Evolutionary conservation across 495 filamentous ascomycete genomes (phyloP).

Genomic region (Penicillium roqueforti): DNA sequence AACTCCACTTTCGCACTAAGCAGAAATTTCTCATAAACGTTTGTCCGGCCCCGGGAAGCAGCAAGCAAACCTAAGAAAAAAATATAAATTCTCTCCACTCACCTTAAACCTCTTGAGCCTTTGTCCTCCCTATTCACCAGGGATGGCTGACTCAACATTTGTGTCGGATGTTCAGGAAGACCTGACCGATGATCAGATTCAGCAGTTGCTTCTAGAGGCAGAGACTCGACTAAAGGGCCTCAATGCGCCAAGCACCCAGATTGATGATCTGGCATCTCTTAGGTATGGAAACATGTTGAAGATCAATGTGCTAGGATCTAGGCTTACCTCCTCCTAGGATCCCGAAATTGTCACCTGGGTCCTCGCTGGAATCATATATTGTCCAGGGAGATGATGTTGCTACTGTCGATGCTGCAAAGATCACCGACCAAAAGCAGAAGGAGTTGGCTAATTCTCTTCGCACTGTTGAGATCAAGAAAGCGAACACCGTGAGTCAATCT

Average conservation of each 20-base stretch:
- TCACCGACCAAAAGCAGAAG: constrained; percentile 41
- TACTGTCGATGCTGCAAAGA: constrained; percentile 41
- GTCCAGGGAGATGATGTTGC: constrained; percentile 41
- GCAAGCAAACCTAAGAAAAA: constrained; percentile 19
- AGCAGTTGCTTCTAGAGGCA: constrained; percentile 60
- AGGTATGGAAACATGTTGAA: constrained; percentile 18
- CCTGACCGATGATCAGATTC: constrained; percentile 54
- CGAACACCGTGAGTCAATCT: constrained; percentile 42
- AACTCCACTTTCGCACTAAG: neutral
- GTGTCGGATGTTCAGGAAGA: constrained; percentile 17
- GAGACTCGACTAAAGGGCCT: constrained; percentile 50
- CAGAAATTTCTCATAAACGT: constrained; percentile 16
- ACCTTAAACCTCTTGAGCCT: constrained; percentile 8
- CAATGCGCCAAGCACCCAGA: constrained; percentile 8
- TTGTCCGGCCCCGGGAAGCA: constrained; percentile 26
- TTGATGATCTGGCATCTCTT: constrained; percentile 7
- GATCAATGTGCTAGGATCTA: neutral
- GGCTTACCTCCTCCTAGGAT: constrained; percentile 18
- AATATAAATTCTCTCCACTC: constrained; percentile 20
- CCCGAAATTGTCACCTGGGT: constrained; percentile 41
- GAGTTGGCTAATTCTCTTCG: constrained; percentile 40
- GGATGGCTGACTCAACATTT: constrained; percentile 19
- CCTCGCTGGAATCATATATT: constrained; percentile 48
- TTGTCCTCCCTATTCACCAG: constrained; percentile 14
- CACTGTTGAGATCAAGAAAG: constrained; percentile 35